Conservation (phyloP, 257 asterid genomes). For the Solanum etuberosum region DNA sequence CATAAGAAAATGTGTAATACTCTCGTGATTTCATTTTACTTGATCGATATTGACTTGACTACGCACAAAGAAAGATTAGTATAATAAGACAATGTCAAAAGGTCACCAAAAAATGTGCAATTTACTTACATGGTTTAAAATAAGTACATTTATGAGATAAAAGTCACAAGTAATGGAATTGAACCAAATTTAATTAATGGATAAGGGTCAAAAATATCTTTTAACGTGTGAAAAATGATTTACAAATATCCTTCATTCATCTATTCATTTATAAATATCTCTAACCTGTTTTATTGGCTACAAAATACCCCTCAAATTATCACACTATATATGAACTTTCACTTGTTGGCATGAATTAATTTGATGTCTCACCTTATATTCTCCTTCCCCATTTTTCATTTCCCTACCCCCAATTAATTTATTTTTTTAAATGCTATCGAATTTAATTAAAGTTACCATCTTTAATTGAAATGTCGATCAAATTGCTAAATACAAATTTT, state of each 20-base stretch:
- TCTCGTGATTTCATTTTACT: too few relatives aligned
- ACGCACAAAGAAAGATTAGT: too few relatives aligned
- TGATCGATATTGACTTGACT: too few relatives aligned
- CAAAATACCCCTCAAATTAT: background rate
- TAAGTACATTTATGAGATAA: background rate
- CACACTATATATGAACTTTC: background rate
- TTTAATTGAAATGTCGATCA: too few relatives aligned
- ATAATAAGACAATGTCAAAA: background rate
- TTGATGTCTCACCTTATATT: background rate
- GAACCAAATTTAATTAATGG: background rate
- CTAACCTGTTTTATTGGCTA: background rate
- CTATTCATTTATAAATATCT: background rate
- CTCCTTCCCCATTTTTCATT: background rate
- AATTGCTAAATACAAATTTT: too few relatives aligned
- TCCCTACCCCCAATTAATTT: background rate
- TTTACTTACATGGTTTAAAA: background rate
- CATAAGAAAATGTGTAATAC: background rate
- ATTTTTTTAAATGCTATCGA: too few relatives aligned
- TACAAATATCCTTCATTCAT: background rate
- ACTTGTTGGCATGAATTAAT: background rate
- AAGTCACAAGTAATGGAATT: background rate
- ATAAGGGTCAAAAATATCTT: too few relatives aligned
- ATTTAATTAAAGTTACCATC: too few relatives aligned
- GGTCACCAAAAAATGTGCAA: background rate
- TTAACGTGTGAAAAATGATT: too few relatives aligned